A percentile compares a stretch with the other conserved stretches of the same genome.
Evolutionary conservation across 2,329 filamentous ascomycete species (phyloP).

Genomic region (Alternaria triticimaculans): DNA sequence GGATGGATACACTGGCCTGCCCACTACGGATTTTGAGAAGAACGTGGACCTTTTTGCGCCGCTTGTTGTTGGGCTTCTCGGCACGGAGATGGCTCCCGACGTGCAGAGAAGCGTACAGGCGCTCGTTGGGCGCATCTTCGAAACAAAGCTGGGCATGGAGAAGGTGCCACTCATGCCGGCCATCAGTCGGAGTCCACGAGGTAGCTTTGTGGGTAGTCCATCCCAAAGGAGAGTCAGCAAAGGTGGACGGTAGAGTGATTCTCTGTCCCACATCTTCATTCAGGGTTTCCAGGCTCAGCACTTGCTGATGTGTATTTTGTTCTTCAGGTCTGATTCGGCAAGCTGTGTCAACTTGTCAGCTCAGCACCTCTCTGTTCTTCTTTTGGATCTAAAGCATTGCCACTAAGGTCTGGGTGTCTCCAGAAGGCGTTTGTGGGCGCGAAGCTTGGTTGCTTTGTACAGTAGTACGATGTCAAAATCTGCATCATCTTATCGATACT

Average conservation of each 20-base stretch:
- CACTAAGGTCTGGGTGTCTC: neutral
- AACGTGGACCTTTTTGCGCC: slow-evolving; percentile 87
- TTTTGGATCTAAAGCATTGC: neutral
- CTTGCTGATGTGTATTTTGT: neutral
- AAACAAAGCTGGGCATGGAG: slow-evolving; percentile 50
- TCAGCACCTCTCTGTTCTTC: neutral
- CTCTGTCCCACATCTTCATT: neutral
- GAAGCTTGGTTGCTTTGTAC: neutral
- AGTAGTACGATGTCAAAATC: neutral
- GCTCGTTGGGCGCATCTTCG: slow-evolving; percentile 81
- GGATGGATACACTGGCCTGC: slow-evolving; percentile 89
- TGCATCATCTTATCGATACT: neutral
- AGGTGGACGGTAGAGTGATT: slow-evolving; percentile 10
- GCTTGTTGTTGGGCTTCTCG: slow-evolving; percentile 79
- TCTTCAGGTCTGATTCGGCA: neutral
- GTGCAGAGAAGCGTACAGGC: slow-evolving; percentile 78
- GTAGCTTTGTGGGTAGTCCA: slow-evolving; percentile 32
- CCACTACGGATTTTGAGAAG: slow-evolving; percentile 76
- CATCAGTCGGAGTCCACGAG: slow-evolving; percentile 26
- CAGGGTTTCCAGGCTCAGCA: neutral
- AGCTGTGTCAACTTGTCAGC: neutral
- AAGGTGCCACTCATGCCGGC: slow-evolving; percentile 35
- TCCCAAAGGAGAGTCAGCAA: slow-evolving; percentile 18
- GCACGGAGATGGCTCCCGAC: slow-evolving; percentile 80
- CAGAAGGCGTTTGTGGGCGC: neutral